Evolutionary conservation across 2,329 filamentous ascomycete genomes (phyloP), one percentile per base, ranked within the genome.

Genomic region (Diaporthe longicolla): DNA sequence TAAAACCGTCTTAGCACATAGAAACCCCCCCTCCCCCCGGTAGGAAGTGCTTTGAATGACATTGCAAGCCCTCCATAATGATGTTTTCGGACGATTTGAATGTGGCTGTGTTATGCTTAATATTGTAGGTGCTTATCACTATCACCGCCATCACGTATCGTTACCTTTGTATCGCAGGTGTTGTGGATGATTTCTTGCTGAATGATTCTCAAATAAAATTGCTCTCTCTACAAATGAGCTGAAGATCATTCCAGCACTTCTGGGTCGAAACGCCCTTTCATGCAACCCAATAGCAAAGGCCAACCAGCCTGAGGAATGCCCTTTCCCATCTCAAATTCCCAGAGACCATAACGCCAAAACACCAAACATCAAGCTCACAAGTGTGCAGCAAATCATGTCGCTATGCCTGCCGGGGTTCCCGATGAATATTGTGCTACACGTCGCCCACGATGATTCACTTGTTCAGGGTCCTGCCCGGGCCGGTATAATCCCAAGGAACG

Each of bases 221-320:
- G 17, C 52, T 29, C 10, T 37, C 10, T 32, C n/a, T 40, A 40
- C 8, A 52, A 21, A 9, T 26, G n/a, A 40, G 48, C 63, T n/a
- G n/a, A 54, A 35, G 48, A 26, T 37, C 45, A 24, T 24, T 48
- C 59, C 40, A 29, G 5, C 19, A 4, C 29, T 21, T 68, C n/a
- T 40, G 17, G 32, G 29, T 32, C 48, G 32, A 26, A 40, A 24
- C 63, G 63, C 32, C 63, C 21, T 68, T 17, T 32, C 48, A 68
- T 75, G 78, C 79, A 65, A 43, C 40, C 29, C 45, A 45, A 13
- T 10, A 26, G n/a, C 21, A 68, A n/a, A 54, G 5, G 57, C 40
- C 21, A 24, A 24, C 70, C 45, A 58, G 45, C 19, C 45, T 32
- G 26, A 32, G 4, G 1, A 37, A 63, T 24, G 35, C 48, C 24